Conservation (phyloP, 176 grass and related monocot species). For the Oryza meridionalis region DNA sequence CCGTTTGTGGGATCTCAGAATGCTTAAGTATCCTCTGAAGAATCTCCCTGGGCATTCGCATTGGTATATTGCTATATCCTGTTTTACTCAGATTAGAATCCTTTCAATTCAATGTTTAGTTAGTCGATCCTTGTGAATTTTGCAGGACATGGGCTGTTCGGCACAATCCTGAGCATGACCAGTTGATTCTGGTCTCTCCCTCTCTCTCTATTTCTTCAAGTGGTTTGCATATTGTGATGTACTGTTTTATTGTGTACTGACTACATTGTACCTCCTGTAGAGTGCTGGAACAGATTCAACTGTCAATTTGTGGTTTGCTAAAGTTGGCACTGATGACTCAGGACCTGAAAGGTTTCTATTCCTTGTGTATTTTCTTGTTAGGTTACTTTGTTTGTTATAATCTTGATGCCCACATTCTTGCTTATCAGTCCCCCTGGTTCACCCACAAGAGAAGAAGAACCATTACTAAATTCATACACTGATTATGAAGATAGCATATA, state of each 20-base stretch:
- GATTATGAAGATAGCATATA: slow-evolving; percentile 99
- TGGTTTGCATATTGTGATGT: neutral
- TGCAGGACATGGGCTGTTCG: slow-evolving; percentile 89
- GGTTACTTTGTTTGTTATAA: slow-evolving; percentile 36
- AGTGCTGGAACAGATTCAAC: slow-evolving; percentile 99
- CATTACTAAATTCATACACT: slow-evolving; percentile 84
- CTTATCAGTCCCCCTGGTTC: slow-evolving; percentile 67
- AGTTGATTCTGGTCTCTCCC: slow-evolving; percentile 77
- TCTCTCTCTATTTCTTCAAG: slow-evolving; percentile 2
- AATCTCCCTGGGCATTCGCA: slow-evolving; percentile 88
- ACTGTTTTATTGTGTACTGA: slow-evolving; percentile 37
- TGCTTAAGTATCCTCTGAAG: slow-evolving; percentile 80
- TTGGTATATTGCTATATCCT: slow-evolving; percentile 62
- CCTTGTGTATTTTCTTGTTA: slow-evolving; percentile 27
- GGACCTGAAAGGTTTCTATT: slow-evolving; percentile 69
- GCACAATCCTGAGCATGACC: slow-evolving; percentile 84
- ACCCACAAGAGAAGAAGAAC: slow-evolving; percentile 61
- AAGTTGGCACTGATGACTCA: slow-evolving; percentile 58
- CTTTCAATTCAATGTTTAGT: slow-evolving; percentile 21
- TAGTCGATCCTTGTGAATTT: slow-evolving; percentile 27
- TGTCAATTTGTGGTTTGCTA: slow-evolving; percentile 92
- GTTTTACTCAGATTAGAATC: slow-evolving; percentile 33
- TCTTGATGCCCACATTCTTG: slow-evolving; percentile 42
- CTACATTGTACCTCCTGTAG: slow-evolving; percentile 49
- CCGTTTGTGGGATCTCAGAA: slow-evolving; percentile 95